A percentile compares a stretch with the other conserved stretches of the same genome.
phyloP scores from a whole-genome alignment of 2,329 filamentous ascomycete genomes.

The Fusarium sp. region DNA sequence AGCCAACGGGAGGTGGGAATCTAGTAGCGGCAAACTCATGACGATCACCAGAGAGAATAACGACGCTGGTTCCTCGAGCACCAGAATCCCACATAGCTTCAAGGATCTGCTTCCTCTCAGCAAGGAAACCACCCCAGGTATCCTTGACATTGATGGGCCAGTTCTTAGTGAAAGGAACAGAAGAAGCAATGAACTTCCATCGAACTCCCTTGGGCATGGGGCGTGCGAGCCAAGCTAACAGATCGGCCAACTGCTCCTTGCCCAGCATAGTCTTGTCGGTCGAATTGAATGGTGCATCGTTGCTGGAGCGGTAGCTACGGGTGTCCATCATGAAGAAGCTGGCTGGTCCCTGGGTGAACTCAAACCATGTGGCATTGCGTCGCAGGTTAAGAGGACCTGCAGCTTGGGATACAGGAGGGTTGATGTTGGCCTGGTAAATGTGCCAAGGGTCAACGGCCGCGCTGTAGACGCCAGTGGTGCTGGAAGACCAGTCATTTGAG shows the following conservation, averaged over 20 bases:
- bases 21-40: constrained; percentile 96
- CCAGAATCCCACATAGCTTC: constrained; percentile 93
- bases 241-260: constrained; percentile 77
- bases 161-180: constrained; percentile 96
- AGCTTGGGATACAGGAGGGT: constrained; percentile 76
- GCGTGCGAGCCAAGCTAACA: constrained; percentile 79
- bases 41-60: constrained; percentile 90
- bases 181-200: constrained; percentile 94
- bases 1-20: constrained; percentile 70
- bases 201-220: constrained; percentile 81
- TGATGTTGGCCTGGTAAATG: constrained; percentile 85
- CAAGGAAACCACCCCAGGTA: constrained; percentile 93
- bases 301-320: constrained; percentile 82
- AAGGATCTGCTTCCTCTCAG: constrained; percentile 81
- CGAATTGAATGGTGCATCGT: constrained; percentile 67
- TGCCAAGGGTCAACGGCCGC: constrained; percentile 86
- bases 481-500: constrained; percentile 89
- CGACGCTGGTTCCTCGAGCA: constrained; percentile 78
- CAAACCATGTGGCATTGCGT: constrained; percentile 81
- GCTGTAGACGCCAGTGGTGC: constrained; percentile 81
- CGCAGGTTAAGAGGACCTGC: constrained; percentile 54
- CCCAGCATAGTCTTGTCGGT: constrained; percentile 89
- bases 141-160: constrained; percentile 90
- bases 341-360: constrained; percentile 89
- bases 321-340: constrained; percentile 97